Conservation (phyloP, 768 basidiomycete genomes). For the Pluteus cervinus region DNA sequence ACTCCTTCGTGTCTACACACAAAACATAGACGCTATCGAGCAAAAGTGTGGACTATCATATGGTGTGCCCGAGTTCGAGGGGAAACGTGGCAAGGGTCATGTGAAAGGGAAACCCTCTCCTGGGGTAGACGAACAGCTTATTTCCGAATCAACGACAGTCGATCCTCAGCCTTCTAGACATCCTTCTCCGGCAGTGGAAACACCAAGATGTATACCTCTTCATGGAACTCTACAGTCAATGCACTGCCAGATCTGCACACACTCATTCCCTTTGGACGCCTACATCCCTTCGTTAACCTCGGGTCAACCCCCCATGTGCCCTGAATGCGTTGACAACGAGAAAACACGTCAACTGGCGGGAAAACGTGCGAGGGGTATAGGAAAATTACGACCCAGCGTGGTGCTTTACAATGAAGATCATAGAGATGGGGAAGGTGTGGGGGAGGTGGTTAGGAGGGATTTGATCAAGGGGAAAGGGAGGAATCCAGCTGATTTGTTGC, state of each 20-base stretch:
- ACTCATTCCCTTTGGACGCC: constrained; percentile 58
- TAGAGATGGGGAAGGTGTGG: constrained; percentile 82
- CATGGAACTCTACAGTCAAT: constrained; percentile 81
- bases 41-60: constrained; percentile 81
- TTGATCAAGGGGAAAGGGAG: constrained; percentile 66
- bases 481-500: constrained; percentile 72
- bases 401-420: constrained; percentile 90
- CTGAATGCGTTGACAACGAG: constrained; percentile 69
- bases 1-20: constrained; percentile 84
- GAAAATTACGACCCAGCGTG: constrained; percentile 78
- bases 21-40: constrained; percentile 91
- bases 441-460: constrained; percentile 77
- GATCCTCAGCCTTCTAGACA: constrained; percentile 10
- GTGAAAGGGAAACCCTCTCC: constrained; percentile 32
- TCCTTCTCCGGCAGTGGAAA: constrained; percentile 37
- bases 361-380: constrained; percentile 76
- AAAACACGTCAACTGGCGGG: constrained; percentile 65
- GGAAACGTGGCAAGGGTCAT: constrained; percentile 47
- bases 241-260: constrained; percentile 77
- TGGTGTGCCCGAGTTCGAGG: constrained; percentile 70
- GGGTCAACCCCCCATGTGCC: constrained; percentile 70
- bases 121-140: constrained; percentile 10
- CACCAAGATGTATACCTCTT: constrained; percentile 82
- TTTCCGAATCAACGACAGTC: constrained; percentile 7
- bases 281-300: constrained; percentile 53